Evolutionary conservation across 345 rosid genomes (phyloP), one percentile per base, ranked within the genome.

Genomic region (Hevea brasiliensis): DNA sequence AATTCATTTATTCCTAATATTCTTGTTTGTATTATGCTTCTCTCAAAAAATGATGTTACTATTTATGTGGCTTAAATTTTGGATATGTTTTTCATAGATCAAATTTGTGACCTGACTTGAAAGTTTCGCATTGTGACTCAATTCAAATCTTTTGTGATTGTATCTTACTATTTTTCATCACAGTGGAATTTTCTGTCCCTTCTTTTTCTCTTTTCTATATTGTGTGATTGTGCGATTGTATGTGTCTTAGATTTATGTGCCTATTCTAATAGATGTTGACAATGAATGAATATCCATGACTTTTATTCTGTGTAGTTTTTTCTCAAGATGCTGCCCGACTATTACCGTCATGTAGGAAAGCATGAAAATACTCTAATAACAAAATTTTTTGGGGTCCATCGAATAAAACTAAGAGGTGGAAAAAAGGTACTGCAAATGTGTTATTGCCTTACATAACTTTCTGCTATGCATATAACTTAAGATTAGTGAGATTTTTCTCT

Each of bases 361-460:
- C 82, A 91, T 71, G 99, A 92, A 66, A 95, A 95, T 73, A 95
- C 99, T 63, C 97, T 95, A 71, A 91, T 95, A 80, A 92, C 99
- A 23, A 95, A 95, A 73, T 86, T 92, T 74, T 95, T 95, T 64
- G 97, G 99, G 65, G 83, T 95, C 63, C 99, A 95, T 79, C 87
- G 89, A 44, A 90, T 95, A 74, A 88, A 85, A 67, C 75, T 89
- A 69, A 85, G 81, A 67, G 84, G 97, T 78, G 87, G 94, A 60
- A 89, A 81, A 79, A 90, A 90, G 97, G 99, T 95, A 87, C 42
- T 50, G 61, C 58, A 21, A 40, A 42, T 23, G 24, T 47, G 54
- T 14, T 57, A 15, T 44, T 29, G 56, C 71, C 66, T 15, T 72
- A 9, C 40, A 74, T 63, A 47, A 26, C 70, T 70, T 68, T 61